phyloP scores from a whole-genome alignment of 2,329 filamentous ascomycete genomes.

The Cytospora piceae region DNA sequence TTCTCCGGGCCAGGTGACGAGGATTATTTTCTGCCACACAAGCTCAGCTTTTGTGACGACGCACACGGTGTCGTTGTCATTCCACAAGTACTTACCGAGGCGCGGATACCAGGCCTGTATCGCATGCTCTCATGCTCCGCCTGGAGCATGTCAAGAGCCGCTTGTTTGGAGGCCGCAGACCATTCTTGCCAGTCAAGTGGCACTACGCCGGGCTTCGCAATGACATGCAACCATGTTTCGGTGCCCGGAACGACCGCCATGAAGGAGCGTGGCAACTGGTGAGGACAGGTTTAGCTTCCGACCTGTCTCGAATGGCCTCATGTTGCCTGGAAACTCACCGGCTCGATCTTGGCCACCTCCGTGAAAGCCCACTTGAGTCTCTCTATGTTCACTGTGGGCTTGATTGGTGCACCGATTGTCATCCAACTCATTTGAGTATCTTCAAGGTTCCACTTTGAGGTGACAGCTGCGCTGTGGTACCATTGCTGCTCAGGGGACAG shows the following conservation, averaged over 20 bases:
- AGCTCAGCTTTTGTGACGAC: neutral
- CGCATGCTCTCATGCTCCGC: neutral
- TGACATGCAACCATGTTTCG: slow-evolving; percentile 9
- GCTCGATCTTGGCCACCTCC: slow-evolving; percentile 14
- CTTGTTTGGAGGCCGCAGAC: slow-evolving; percentile 10
- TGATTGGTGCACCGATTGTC: neutral
- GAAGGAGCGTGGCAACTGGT: slow-evolving; percentile 8
- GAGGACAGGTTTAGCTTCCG: neutral
- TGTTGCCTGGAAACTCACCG: neutral
- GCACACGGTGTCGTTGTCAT: neutral
- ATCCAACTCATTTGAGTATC: slow-evolving; percentile 3
- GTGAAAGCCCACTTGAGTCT: slow-evolving; percentile 13
- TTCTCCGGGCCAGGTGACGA: slow-evolving; percentile 1
- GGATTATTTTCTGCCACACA: neutral
- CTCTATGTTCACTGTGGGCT: slow-evolving; percentile 5
- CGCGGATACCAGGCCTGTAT: slow-evolving; percentile 11
- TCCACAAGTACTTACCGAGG: neutral
- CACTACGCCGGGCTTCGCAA: slow-evolving; percentile 2
- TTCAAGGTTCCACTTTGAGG: neutral
- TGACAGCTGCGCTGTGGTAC: neutral
- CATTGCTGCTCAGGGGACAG: slow-evolving; percentile 3
- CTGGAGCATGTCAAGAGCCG: slow-evolving; percentile 5
- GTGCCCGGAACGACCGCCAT: neutral
- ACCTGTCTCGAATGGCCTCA: neutral
- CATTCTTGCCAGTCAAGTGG: slow-evolving; percentile 12